Evolutionary conservation across 805 yeast species (phyloP), one percentile per base, ranked within the genome.

Genomic region (Debaryomyces castellii): DNA sequence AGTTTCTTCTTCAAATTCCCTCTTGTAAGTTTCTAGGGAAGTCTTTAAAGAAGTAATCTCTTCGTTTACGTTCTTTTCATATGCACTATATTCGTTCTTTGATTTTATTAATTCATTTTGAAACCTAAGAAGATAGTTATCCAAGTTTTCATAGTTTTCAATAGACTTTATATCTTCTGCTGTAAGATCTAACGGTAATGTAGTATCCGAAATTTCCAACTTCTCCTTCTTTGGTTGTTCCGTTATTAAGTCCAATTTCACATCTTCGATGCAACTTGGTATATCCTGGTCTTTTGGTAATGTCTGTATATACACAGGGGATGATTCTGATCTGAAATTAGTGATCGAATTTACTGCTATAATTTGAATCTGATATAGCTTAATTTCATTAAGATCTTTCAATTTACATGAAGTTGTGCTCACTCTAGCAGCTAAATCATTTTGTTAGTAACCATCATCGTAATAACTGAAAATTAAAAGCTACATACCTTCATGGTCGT

Each of bases 1-100:
- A 12, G 63, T 51, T 39, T 64, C 73, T 20, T 63, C 67, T 34
- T 66, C 70, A 36, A 63, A 55, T 45, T 76, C 79, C 27, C 63
- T 61, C 27, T 63, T 70, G 47, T 63, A 57, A n/a, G 55, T 48
- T 53, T 60, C 41, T 57, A 55, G 46, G 60, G 71, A 54, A 52
- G 71, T 44, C 52, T 53, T 53, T 28, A 65, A 48, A 12, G 44
- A 47, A 7, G 22, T 39, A n/a, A 46, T 39, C 27, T 63, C 66
- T 7, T 41, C 21, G 9, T 34, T 38, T 4, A 50, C 40, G 9
- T 46, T 39, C 4, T 38, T 21, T 40, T 58, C 55, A 24, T 50
- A 57, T 22, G 49, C 39, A 32, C 54, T 57, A 44, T 46, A 55
- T 38, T 63, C 68, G 22, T 41, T 32, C 35, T 53, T 55, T 5